Base-by-base conservation (phyloP, 768 basidiomycete genomes). In the Coprinopsis strossmayeri region DNA sequence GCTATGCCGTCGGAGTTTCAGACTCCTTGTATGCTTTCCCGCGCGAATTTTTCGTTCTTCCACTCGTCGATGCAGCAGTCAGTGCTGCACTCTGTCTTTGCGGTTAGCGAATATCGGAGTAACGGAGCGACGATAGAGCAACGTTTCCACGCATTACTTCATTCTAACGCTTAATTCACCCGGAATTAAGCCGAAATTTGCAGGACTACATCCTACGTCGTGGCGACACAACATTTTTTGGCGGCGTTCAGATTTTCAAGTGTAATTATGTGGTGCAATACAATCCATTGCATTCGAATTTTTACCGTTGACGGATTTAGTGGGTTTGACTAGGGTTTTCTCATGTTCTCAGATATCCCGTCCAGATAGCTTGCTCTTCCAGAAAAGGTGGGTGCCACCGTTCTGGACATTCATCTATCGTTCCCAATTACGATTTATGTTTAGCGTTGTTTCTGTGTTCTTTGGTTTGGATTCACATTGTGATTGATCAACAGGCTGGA, bases 51-150 rank as follows among this genome's bases (percentile, higher is more conserved):
- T 38, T 17, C 30, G 27, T 45, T 45, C 18, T 32, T 32, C 25
- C 20, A 5, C 5, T 28, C 43, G 28, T 45, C 43, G 43, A 45
- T 45, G 43, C 43, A 45, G 43, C 43, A 45, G 4, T 45, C 43
- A 45, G 43, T 45, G 43, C 43, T 28, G 43, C 43, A 45, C 43
- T 45, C 43, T 45, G 27, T 32, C 9, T 12, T 32, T 27, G 43
- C 5, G 4, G 5, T 5, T 32, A 7, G 18, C 43, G 43, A 32
- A 7, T 45, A 32, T 32, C 18, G 20, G 43, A 45, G 43, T 45
- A 45, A 45, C 43, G 43, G 43, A 45, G 43, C 43, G 43, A 45
- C 18, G 43, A 28, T 15, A 45, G 43, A 45, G 9, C 18, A 23
- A 42, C 40, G 9, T 42, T 24, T 25, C 40, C 25, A 10, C 9